Evolutionary conservation across 2,329 filamentous ascomycete genomes (phyloP), one percentile per base, ranked within the genome.

Genomic region (Xylogone sp.): DNA sequence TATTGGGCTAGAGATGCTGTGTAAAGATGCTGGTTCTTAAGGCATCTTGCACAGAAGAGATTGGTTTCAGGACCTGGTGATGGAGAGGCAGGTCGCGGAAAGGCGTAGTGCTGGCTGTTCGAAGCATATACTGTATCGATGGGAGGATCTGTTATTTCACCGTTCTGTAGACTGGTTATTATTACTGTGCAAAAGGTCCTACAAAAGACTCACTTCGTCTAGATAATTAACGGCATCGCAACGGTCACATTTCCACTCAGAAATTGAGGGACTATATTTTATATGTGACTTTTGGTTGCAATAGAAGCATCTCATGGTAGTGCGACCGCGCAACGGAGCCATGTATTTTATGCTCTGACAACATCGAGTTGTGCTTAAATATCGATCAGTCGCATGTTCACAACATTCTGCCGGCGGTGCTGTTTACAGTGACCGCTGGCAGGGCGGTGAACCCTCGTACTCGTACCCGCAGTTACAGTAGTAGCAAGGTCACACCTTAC

Each of bases 181-280:
- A 44, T 46, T 10, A 27, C 48, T 44, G n/a, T 24, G 46, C 42
- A 21, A 29, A 47, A 29, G 43, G 34, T 22, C 18, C 5, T 20
- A 16, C 19, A 46, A 50, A 39, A 29, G 31, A 66, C 75, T 53
- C 72, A 94, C 91, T 74, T 93, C 79, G 67, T 99, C 94, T 27
- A 97, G 76, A 72, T 90, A 88, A 69, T 97, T 99, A 53, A 86
- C 84, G 18, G 92, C 88, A 62, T 94, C 88, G 75, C 94, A 99
- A 55, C 80, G 75, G 19, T 79, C 71, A 70, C 91, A 96, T 44
- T 84, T 75, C 71, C 92, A 96, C 62, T 83, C 78, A 66, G 76
- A 78, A 51, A 82, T 75, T 48, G 67, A 65, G 24, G 81, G 79
- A 60, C 83, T 78, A 61, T 80, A 84, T 57, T 70, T 74, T 51